Base-by-base conservation (phyloP, 108 stramenopile genomes). In the Cyclotella atomus region DNA sequence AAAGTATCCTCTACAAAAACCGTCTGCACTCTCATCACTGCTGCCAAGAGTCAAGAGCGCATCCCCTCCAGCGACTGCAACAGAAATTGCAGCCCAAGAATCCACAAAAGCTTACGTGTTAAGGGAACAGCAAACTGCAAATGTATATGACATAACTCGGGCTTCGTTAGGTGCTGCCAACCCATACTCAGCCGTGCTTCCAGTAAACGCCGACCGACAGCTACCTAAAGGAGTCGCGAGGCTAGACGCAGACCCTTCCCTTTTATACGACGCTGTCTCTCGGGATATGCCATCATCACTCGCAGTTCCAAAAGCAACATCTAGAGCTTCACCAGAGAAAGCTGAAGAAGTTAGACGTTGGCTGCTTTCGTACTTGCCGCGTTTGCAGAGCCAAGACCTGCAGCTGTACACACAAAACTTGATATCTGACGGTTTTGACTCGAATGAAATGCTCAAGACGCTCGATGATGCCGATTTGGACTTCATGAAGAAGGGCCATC, bases 401-500 rank as follows among this genome's bases (percentile, higher is more conserved):
- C 45, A 50, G 21, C 17, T 54, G 33, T 81, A 81, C 62, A 63
- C 41, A 19, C 23, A 55, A 36, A 41, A 27, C 21, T 59, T 81
- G 49, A 71, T 81, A 28, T 61, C 64, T 28, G 79, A 81, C 21
- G 79, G 79, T 19, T 81, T 81, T 35, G 79, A 81, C 63, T 81
- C 79, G 0, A 44, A 45, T 1, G 75, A 81, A 27, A 77, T 71
- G 70, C 60, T 81, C 19, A 63, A 59, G 23, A 65, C 60, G 47
- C 27, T 81, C 27, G 47, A 45, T 15, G 70, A 32, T 23, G 75
- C 65, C 38, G 79, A 81, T 34, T 23, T 81, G 2, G 32, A 54
- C 30, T 81, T 81, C 60, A 81, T 81, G 79, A 81, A 81, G 35
- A 81, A 71, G 52, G 79, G 69, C 9, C 79, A 81, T 23, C 23